These are phyloP conservation scores for Colletotrichum orchidophilum DNA, from an alignment of 2,329 filamentous ascomycete genomes.

Conservation along the genomic window DNA sequence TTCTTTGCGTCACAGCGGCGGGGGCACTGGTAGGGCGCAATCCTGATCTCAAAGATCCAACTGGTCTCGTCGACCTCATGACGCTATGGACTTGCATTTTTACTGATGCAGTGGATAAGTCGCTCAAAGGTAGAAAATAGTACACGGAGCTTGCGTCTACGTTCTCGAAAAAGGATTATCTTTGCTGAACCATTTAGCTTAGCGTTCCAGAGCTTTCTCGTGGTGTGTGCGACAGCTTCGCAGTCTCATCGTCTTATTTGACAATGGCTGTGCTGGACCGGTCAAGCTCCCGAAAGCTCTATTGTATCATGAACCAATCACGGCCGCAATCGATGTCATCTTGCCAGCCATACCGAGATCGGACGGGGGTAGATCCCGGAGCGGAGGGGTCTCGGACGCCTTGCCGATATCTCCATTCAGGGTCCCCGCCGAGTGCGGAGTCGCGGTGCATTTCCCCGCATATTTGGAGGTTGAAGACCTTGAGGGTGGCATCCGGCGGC, in stretches of 20 bases:
- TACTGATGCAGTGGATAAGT: background rate
- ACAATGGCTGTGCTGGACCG: background rate
- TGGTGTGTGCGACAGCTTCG: background rate
- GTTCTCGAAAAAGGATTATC: background rate
- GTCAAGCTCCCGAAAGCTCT: conserved; percentile 17
- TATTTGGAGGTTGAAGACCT: background rate
- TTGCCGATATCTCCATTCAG: conserved; percentile 19
- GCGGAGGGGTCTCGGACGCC: conserved; percentile 1
- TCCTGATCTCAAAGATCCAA: background rate
- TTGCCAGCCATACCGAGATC: conserved; percentile 9
- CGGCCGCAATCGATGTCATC: conserved; percentile 8
- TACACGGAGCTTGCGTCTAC: background rate
- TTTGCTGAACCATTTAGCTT: background rate
- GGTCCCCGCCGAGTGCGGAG: background rate
- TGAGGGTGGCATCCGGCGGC: background rate
- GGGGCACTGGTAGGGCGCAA: conserved; percentile 31
- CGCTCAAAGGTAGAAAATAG: background rate
- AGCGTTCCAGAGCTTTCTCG: too few relatives aligned
- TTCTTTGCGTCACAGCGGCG: conserved; percentile 34
- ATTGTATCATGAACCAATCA: conserved; percentile 9
- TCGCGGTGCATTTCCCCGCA: conserved; percentile 4
- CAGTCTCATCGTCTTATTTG: conserved; percentile 11
- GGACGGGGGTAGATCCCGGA: conserved; percentile 20
- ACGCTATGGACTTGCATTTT: conserved; percentile 16
- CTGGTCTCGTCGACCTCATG: conserved; percentile 7